A percentile compares a stretch with the other conserved stretches of the same genome.
Evolutionary conservation across 352 stramenopile genomes (phyloP).

Genomic region (Thalassiosira ordinaria): DNA sequence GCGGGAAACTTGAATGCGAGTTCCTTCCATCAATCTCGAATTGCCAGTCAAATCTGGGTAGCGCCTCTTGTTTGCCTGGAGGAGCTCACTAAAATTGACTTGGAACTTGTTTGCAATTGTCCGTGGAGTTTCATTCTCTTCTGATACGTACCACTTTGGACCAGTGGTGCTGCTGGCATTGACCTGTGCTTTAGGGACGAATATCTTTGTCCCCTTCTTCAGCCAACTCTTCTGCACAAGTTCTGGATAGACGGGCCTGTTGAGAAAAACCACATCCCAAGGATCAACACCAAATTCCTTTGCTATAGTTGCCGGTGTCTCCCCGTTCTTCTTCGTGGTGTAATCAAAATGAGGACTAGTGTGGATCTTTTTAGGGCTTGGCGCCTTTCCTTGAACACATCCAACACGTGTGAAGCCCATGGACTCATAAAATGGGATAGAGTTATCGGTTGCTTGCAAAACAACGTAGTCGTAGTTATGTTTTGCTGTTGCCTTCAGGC

Average conservation of each 20-base stretch:
- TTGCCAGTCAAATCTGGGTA: constrained; percentile 63
- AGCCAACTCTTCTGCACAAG: constrained; percentile 63
- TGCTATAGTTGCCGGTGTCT: constrained; percentile 66
- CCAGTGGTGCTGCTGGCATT: too few relatives aligned
- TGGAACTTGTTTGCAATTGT: constrained; percentile 76
- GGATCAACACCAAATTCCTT: constrained; percentile 68
- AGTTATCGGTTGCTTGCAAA: constrained; percentile 87
- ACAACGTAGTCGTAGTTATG: constrained; percentile 86
- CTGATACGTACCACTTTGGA: constrained; percentile 73
- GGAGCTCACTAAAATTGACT: constrained; percentile 65
- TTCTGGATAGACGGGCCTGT: constrained; percentile 61
- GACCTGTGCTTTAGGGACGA: constrained; percentile 68
- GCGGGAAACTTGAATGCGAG: constrained; percentile 72
- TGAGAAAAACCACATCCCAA: constrained; percentile 85
- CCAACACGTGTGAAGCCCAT: constrained; percentile 86
- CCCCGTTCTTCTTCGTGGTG: constrained; percentile 54
- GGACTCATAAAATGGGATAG: constrained; percentile 86
- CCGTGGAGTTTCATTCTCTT: constrained; percentile 80
- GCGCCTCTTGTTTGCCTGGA: constrained; percentile 68
- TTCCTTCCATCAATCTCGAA: constrained; percentile 70
- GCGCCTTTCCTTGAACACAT: constrained; percentile 43
- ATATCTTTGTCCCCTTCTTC: constrained; percentile 68
- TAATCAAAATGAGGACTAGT: constrained; percentile 62
- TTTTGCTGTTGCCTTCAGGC: constrained; percentile 49
- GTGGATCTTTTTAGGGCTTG: constrained; percentile 51